phyloP scores from a whole-genome alignment of 805 yeast species.

The Zygosaccharomyces siamensis region DNA sequence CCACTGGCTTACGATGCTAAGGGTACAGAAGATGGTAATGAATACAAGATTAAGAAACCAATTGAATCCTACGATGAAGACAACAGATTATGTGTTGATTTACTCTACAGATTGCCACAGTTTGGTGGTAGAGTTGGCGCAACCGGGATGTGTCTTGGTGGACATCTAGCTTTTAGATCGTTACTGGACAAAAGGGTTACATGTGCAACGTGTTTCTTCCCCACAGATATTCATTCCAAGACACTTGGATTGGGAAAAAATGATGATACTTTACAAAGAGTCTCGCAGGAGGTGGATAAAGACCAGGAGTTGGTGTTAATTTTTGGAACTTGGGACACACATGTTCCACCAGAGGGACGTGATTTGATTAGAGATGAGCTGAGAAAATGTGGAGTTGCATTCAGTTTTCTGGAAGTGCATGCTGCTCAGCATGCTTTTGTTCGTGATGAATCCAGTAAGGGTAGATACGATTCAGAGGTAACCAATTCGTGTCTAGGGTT shows the following conservation, averaged over 20 bases:
- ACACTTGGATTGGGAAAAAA: conserved; percentile 58
- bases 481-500: conserved; percentile 64
- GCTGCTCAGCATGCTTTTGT: conserved; percentile 84
- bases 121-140: conserved; percentile 70
- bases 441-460: conserved; percentile 73
- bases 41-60: conserved; percentile 61
- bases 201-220: conserved; percentile 72
- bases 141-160: conserved; percentile 86
- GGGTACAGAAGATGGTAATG: conserved; percentile 74
- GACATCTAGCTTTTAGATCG: conserved; percentile 72
- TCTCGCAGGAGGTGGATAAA: conserved; percentile 47
- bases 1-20: conserved; percentile 63
- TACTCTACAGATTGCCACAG: conserved; percentile 51
- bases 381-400: conserved; percentile 53
- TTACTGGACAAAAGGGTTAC: conserved; percentile 53
- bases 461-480: conserved; percentile 76
- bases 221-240: conserved; percentile 71
- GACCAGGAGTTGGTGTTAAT: conserved; percentile 58
- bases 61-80: conserved; percentile 74
- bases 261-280: conserved; percentile 60
- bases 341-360: conserved; percentile 74
- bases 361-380: conserved; percentile 60
- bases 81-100: conserved; percentile 57
- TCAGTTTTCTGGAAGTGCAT: conserved; percentile 68
- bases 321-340: conserved; percentile 75